Conservation (phyloP, 352 stramenopile species). For the Pythium periplocum region DNA sequence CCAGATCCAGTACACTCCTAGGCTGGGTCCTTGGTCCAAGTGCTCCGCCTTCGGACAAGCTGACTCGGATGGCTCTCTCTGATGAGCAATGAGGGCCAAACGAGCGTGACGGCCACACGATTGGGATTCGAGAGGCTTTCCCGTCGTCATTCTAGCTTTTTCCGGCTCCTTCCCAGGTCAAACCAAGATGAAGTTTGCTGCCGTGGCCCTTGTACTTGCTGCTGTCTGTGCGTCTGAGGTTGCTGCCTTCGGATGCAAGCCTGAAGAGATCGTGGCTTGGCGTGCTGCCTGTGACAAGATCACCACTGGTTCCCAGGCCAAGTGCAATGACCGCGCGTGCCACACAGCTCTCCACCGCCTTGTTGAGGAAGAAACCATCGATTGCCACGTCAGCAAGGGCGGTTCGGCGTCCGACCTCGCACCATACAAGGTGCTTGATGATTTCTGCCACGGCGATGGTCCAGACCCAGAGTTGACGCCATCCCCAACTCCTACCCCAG, state of each 20-base stretch:
- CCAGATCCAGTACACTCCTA: too few species aligned
- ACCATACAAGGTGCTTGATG: slow-evolving; percentile 22
- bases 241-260: slow-evolving; percentile 16
- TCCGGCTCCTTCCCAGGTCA: neutral
- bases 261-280: slow-evolving; percentile 9
- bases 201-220: neutral
- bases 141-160: too few species aligned
- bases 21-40: too few species aligned
- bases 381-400: too few species aligned
- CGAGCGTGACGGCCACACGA: too few species aligned
- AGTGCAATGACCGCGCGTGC: too few species aligned
- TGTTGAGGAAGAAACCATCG: too few species aligned
- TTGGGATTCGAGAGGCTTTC: too few species aligned
- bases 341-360: too few species aligned
- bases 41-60: too few species aligned
- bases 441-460: slow-evolving; percentile 31
- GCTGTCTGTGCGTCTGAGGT: neutral
- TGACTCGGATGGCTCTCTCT: too few species aligned
- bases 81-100: too few species aligned
- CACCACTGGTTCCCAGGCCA: neutral
- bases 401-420: slow-evolving; percentile 6
- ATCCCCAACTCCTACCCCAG: slow-evolving; percentile 14
- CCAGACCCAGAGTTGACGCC: neutral
- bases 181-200: slow-evolving; percentile 21
- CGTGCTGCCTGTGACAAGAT: slow-evolving; percentile 2